Evolutionary conservation across 2,329 filamentous ascomycete species (phyloP).

Genomic region (Xylaria multiplex): DNA sequence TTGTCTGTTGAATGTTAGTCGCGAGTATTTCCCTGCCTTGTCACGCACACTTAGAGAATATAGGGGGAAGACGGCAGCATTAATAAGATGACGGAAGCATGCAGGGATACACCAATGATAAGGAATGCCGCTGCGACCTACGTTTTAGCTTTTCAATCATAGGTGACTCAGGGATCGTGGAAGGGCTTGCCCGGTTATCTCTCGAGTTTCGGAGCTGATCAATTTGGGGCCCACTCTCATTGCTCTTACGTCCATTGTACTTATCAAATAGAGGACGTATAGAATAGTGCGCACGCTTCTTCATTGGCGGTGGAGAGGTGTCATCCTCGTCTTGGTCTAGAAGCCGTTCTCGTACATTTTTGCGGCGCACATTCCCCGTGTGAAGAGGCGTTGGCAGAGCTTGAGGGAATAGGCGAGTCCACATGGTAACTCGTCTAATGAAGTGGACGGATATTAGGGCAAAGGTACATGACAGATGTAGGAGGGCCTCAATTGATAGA

Average conservation of each 20-base stretch:
- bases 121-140: slow-evolving; percentile 20
- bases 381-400: slow-evolving; percentile 33
- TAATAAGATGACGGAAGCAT: neutral
- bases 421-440: slow-evolving; percentile 20
- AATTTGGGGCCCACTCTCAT: slow-evolving; percentile 25
- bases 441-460: neutral
- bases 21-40: neutral
- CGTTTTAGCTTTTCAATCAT: slow-evolving; percentile 39
- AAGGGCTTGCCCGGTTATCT: slow-evolving; percentile 23
- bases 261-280: slow-evolving; percentile 40
- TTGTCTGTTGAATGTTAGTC: slow-evolving; percentile 37
- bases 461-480: neutral
- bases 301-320: slow-evolving; percentile 28
- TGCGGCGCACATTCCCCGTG: slow-evolving; percentile 16
- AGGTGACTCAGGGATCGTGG: slow-evolving; percentile 37
- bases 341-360: slow-evolving; percentile 17
- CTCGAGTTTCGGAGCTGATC: slow-evolving; percentile 20
- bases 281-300: slow-evolving; percentile 36
- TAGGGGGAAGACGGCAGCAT: neutral
- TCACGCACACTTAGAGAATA: neutral
- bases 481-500: neutral
- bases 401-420: slow-evolving; percentile 21
- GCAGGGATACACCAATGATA: neutral
- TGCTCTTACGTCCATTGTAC: slow-evolving; percentile 27
- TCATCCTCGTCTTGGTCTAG: slow-evolving; percentile 33